Base-by-base conservation (phyloP, 2,329 filamentous ascomycete species). In the Talaromyces atroroseus region DNA sequence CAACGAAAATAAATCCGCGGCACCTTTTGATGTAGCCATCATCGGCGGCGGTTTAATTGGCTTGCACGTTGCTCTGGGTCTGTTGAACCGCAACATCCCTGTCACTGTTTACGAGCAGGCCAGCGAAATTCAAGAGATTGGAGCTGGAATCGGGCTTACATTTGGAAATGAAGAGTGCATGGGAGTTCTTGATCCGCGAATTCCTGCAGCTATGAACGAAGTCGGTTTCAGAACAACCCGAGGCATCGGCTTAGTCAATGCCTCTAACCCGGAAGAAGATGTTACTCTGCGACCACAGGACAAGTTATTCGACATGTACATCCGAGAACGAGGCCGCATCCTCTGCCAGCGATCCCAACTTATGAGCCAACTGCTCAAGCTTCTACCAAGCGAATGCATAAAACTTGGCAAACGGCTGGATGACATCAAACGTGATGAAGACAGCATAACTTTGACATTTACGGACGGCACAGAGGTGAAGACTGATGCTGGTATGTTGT, bases 1-100 rank as follows among this genome's bases (percentile, higher is more conserved):
- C n/a, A n/a, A n/a, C n/a, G n/a, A n/a, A n/a, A n/a, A n/a, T n/a
- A n/a, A n/a, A n/a, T n/a, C n/a, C n/a, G n/a, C n/a, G n/a, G 8
- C 26, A 29, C 52, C 42, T n/a, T 54, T 63, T 18, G 40, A 64
- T 4, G 54, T 67, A 26, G 65, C 66, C 34, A 66, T 70, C n/a
- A 59, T 68, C 36, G 68, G 68, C 47, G 61, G 60, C 32, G 68
- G 68, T 49, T 64, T 68, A 8, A 64, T 65, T 47, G 68, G 68
- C 20, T 32, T 63, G 2, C 49, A 62, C 4, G 60, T 65, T 0
- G 63, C 67, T 18, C 49, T 68, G 1, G 68, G 67, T 14, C 59
- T 70, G 1, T 38, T 64, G 2, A 34, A 38, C 1, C 58, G 61
- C 6, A 54, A 60, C 20, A 58, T 71, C 47, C 16, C 23, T 0